Conservation (phyloP, 345 rosid species). For the Isatis tinctoria region DNA sequence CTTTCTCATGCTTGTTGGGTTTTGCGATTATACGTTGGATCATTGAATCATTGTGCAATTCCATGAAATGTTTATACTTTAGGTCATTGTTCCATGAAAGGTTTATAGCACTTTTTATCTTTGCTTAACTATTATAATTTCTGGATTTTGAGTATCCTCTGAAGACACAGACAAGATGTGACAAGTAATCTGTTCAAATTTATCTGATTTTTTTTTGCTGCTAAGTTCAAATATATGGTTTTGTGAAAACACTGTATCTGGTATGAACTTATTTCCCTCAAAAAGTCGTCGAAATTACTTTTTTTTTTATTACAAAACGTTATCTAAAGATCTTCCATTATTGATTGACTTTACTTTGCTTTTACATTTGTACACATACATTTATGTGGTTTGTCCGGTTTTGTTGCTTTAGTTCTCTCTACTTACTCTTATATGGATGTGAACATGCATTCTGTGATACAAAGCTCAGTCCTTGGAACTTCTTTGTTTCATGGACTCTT, state of each 20-base stretch:
- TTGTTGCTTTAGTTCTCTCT: background rate
- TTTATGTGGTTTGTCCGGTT: slow-evolving; percentile 17
- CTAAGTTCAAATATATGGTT: background rate
- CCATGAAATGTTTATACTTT: background rate
- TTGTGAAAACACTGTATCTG: background rate
- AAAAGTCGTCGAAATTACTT: background rate
- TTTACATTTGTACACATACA: slow-evolving; percentile 25
- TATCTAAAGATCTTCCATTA: slow-evolving; percentile 22
- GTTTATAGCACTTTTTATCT: too few species aligned
- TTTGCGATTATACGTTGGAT: background rate
- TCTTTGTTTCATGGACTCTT: slow-evolving; percentile 20
- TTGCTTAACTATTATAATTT: background rate
- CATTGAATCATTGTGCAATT: background rate
- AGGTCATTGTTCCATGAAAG: background rate
- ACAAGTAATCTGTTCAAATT: background rate
- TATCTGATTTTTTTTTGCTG: background rate
- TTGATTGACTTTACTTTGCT: slow-evolving; percentile 10
- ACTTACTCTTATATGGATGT: background rate
- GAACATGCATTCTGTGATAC: slow-evolving; percentile 11
- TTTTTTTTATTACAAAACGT: background rate
- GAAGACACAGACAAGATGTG: background rate
- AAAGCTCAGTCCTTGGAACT: background rate
- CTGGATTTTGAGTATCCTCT: background rate
- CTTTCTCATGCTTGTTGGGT: background rate
- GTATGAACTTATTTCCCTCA: slow-evolving; percentile 4